phyloP scores from a whole-genome alignment of 83 land plant species.

The Diphasiastrum complanatum region DNA sequence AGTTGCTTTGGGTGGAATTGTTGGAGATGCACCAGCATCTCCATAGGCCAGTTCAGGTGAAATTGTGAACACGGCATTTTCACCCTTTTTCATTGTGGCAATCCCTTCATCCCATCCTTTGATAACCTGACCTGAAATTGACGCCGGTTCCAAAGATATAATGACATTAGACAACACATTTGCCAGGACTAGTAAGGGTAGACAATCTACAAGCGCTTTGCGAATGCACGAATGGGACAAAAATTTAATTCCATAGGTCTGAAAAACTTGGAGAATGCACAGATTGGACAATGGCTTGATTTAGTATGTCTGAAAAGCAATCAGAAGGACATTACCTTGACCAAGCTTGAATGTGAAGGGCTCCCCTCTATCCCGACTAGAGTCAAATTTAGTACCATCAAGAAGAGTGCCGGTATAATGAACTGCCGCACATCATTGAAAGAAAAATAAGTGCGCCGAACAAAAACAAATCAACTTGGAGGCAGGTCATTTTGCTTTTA shows the following conservation, averaged over 20 bases:
- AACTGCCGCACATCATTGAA: slow-evolving; percentile 21
- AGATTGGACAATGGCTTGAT: not conserved
- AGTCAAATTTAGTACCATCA: slow-evolving; percentile 31
- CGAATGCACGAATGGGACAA: not conserved
- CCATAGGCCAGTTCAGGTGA: slow-evolving; percentile 39
- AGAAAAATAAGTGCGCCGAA: not conserved
- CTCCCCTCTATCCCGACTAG: slow-evolving; percentile 32
- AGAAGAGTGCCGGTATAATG: slow-evolving; percentile 31
- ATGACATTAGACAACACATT: not conserved
- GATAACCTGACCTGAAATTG: slow-evolving; percentile 31
- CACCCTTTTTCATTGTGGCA: slow-evolving; percentile 50
- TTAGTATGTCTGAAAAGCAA: not conserved
- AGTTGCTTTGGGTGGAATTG: slow-evolving; percentile 37
- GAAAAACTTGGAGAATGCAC: not conserved
- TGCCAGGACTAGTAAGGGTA: not conserved
- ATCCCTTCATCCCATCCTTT: slow-evolving; percentile 49
- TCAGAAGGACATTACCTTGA: slow-evolving; percentile 18
- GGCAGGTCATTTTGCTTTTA: not conserved
- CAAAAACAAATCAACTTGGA: not conserved
- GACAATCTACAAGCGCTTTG: not conserved
- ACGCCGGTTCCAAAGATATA: not conserved
- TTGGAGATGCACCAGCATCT: slow-evolving; percentile 17
- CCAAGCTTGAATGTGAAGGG: slow-evolving; percentile 33
- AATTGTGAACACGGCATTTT: slow-evolving; percentile 43
- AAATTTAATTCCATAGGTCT: not conserved